These are phyloP conservation scores for Euphrasia arctica DNA, from an alignment of 305 asterid species.

Conservation along the genomic window DNA sequence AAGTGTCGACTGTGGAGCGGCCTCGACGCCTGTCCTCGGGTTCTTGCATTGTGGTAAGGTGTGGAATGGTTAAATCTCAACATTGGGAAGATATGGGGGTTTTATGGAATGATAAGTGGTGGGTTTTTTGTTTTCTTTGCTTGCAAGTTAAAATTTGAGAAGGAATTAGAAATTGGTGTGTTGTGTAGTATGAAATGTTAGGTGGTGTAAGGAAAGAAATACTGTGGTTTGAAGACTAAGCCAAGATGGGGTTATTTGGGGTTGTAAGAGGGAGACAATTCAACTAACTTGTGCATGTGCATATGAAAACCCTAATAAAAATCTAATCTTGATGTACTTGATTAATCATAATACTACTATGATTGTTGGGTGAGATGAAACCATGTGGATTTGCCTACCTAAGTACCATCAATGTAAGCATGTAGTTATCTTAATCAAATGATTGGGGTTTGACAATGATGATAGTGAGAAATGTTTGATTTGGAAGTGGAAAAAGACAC, in stretches of 20 bases:
- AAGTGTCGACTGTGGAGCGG: constrained; percentile 42
- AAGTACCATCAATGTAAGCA: not conserved
- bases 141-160: constrained; percentile 42
- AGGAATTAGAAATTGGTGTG: not conserved
- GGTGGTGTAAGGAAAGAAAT: constrained; percentile 34
- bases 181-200: constrained; percentile 19
- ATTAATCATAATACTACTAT: not conserved
- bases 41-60: constrained; percentile 35
- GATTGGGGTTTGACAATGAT: constrained; percentile 6
- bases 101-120: not conserved
- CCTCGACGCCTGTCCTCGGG: constrained; percentile 2
- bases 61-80: constrained; percentile 2
- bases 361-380: not conserved
- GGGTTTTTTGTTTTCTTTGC: constrained; percentile 48
- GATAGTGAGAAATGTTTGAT: not conserved
- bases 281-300: constrained; percentile 33
- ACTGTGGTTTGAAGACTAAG: constrained; percentile 59
- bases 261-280: constrained; percentile 39
- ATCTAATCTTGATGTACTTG: no score
- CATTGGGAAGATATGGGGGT: constrained; percentile 4
- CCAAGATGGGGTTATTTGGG: constrained; percentile 28
- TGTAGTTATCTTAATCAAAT: not conserved
- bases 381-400: not conserved
- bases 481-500: not conserved
- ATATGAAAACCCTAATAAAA: no score